A percentile compares a stretch with the other conserved stretches of the same genome.
Conservation (phyloP, 2,329 filamentous ascomycete genomes). For the Teratosphaeria destructans region DNA sequence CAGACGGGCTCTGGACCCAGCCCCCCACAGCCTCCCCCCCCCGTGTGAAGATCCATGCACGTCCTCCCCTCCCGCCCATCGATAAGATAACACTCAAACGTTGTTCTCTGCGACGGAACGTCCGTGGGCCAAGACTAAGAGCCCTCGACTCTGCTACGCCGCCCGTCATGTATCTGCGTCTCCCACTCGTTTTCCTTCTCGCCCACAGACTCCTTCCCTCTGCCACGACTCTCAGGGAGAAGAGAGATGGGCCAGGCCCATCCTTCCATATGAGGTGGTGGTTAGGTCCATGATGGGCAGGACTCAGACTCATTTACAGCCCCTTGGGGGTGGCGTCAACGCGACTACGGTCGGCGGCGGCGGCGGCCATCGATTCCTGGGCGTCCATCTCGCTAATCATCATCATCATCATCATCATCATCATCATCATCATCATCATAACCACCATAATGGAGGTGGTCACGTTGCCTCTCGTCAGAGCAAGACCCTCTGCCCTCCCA, state of each 20-base stretch:
- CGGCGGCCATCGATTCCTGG: slow-evolving; percentile 10
- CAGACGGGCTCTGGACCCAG: neutral
- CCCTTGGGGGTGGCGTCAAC: neutral
- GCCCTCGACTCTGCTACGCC: neutral
- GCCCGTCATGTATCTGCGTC: neutral
- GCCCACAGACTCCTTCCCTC: neutral
- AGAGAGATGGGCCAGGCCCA: neutral
- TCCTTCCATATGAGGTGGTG: neutral
- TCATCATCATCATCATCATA: too few relatives aligned
- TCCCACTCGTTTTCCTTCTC: neutral
- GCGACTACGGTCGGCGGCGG: neutral
- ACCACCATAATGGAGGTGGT: neutral
- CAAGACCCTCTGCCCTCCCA: neutral
- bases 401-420: too few relatives aligned
- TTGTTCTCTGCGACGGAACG: neutral
- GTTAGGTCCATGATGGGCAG: slow-evolving; percentile 2
- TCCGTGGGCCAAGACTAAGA: neutral
- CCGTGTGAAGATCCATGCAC: neutral
- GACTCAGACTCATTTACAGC: slow-evolving; percentile 1
- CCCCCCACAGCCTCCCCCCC: too few relatives aligned
- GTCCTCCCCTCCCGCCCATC: neutral
- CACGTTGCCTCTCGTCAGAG: slow-evolving; percentile 1
- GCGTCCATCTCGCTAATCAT: slow-evolving; percentile 12
- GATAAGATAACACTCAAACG: neutral
- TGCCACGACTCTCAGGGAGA: neutral